A percentile compares a stretch with the other conserved stretches of the same genome.
phyloP scores from a whole-genome alignment of 768 basidiomycete genomes.

The Lentinula raphanica region DNA sequence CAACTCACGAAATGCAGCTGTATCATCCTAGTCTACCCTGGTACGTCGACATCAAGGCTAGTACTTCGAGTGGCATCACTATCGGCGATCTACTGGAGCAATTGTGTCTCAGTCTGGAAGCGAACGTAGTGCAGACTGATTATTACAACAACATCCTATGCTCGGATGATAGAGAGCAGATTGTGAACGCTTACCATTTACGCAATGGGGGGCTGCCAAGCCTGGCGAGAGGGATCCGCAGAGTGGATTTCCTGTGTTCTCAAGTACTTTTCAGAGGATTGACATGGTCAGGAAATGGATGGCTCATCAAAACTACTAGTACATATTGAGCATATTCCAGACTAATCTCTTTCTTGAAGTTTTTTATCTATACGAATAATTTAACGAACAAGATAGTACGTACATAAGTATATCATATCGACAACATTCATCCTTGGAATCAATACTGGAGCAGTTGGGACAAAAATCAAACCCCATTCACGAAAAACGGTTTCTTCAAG shows the following conservation, averaged over 20 bases:
- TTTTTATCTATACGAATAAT: no score
- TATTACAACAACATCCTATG: constrained; percentile 31
- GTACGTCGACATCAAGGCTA: constrained; percentile 40
- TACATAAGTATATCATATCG: no score
- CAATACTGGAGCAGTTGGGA: no score
- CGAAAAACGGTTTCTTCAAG: constrained; percentile 3
- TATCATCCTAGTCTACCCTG: constrained; percentile 42
- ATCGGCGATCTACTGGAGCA: constrained; percentile 37
- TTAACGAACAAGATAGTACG: no score
- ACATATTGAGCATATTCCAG: neutral
- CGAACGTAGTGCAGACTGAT: constrained; percentile 33
- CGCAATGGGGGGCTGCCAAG: neutral
- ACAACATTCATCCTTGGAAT: no score
- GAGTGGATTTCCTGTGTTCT: neutral
- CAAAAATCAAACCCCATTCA: neutral
- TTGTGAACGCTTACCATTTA: constrained; percentile 7
- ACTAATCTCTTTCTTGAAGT: neutral
- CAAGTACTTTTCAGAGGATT: constrained; percentile 37
- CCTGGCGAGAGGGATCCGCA: neutral
- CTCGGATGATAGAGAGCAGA: neutral
- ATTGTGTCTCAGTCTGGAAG: constrained; percentile 28
- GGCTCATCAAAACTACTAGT: constrained; percentile 2
- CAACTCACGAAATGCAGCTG: constrained; percentile 37
- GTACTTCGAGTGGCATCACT: constrained; percentile 34
- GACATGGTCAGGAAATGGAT: constrained; percentile 18